Evolutionary conservation across 768 basidiomycete genomes (phyloP).

Genomic region (Pleurotus tuoliensis): DNA sequence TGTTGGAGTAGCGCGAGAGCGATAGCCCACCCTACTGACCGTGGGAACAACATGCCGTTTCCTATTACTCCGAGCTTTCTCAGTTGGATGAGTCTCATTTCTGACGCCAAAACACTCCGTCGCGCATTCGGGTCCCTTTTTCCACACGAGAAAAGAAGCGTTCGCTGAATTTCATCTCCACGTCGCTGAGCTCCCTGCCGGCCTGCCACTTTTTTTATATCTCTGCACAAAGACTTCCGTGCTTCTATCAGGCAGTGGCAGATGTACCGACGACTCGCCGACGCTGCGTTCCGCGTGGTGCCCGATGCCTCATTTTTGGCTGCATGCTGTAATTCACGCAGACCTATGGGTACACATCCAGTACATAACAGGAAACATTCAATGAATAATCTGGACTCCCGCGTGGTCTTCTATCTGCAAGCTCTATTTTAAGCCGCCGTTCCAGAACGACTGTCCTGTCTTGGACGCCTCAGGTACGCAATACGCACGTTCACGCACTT

Average conservation of each 20-base stretch:
- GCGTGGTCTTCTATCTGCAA: neutral
- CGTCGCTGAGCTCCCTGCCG: neutral
- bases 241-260: constrained; percentile 3
- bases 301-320: constrained; percentile 1
- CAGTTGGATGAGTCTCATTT: neutral
- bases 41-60: constrained; percentile 13
- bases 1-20: constrained; percentile 10
- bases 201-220: neutral
- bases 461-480: neutral
- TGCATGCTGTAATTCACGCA: neutral
- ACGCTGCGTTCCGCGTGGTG: constrained; percentile 7
- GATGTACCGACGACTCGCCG: constrained; percentile 7
- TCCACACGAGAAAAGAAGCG: neutral
- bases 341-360: neutral
- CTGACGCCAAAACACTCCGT: neutral
- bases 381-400: neutral
- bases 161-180: neutral
- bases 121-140: neutral
- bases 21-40: constrained; percentile 29
- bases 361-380: neutral
- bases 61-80: constrained; percentile 34
- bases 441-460: neutral
- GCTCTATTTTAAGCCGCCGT: neutral
- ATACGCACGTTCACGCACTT: neutral
- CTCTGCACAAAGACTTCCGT: neutral